phyloP scores from a whole-genome alignment of 169 alveolate species.

The Eimeria sp. region DNA sequence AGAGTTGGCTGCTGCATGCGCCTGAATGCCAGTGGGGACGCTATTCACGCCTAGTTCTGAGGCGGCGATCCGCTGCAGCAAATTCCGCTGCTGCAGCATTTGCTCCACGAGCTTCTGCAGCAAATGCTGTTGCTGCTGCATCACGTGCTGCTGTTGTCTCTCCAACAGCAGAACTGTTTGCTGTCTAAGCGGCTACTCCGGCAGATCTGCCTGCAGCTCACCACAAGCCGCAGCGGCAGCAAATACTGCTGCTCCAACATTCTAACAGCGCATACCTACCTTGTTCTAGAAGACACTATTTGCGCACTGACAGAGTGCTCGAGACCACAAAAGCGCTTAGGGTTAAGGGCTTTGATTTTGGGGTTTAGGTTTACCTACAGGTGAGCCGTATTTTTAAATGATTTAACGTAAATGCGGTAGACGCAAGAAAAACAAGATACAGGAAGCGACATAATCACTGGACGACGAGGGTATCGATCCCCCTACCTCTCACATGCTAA shows the following conservation, averaged over 20 bases:
- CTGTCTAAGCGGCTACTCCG: too few relatives aligned
- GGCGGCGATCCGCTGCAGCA: not conserved
- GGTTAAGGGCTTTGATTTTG: not conserved
- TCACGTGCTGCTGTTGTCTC: not conserved
- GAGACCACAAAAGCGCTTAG: not conserved
- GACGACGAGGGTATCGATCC: conserved; percentile 99
- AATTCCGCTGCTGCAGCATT: not conserved
- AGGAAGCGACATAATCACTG: conserved; percentile 67
- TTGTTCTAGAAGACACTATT: too few relatives aligned
- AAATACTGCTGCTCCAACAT: too few relatives aligned
- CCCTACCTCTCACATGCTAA: conserved; percentile 99
- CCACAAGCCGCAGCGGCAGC: too few relatives aligned
- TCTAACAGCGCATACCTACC: too few relatives aligned
- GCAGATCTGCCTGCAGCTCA: too few relatives aligned
- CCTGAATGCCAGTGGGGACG: not conserved
- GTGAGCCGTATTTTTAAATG: not conserved
- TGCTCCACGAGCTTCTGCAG: not conserved
- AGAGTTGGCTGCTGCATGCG: not conserved
- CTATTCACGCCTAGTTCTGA: not conserved
- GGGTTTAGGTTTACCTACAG: not conserved
- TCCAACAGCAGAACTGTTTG: not conserved
- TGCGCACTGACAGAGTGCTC: too few relatives aligned
- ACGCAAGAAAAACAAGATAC: not conserved
- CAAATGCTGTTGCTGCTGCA: not conserved
- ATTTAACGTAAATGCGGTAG: not conserved